These are phyloP conservation scores for Aphanoascus verrucosus DNA, from an alignment of 2,329 filamentous ascomycete genomes.

Conservation along the genomic window DNA sequence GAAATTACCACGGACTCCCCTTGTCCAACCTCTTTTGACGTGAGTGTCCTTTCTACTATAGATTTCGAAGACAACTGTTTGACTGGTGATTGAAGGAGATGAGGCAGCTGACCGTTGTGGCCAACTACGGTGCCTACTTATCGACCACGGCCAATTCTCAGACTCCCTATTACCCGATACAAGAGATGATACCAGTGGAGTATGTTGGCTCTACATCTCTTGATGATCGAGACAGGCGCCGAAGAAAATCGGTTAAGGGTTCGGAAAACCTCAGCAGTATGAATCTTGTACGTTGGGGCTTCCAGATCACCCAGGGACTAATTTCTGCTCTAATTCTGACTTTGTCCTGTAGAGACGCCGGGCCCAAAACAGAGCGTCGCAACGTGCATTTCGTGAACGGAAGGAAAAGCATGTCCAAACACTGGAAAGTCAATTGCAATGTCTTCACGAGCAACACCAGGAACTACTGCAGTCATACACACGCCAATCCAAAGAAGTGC, in stretches of 20 bases:
- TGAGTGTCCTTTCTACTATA: neutral
- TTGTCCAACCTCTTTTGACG: neutral
- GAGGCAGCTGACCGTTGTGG: slow-evolving; percentile 12
- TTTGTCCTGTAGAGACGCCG: slow-evolving; percentile 62
- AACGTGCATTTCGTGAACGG: slow-evolving; percentile 76
- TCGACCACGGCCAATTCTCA: slow-evolving; percentile 12
- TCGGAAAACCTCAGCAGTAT: slow-evolving; percentile 21
- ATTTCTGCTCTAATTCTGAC: slow-evolving; percentile 3
- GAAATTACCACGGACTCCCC: neutral
- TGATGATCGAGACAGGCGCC: slow-evolving; percentile 19
- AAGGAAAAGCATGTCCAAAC: slow-evolving; percentile 82
- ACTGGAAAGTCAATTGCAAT: slow-evolving; percentile 65
- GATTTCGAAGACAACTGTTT: slow-evolving; percentile 14
- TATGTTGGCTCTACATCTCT: slow-evolving; percentile 20
- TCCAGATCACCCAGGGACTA: neutral
- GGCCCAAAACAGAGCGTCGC: slow-evolving; percentile 77
- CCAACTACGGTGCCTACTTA: slow-evolving; percentile 8
- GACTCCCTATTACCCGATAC: slow-evolving; percentile 15
- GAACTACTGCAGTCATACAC: slow-evolving; percentile 25
- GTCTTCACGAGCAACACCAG: slow-evolving; percentile 38
- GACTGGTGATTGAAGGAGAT: slow-evolving; percentile 16
- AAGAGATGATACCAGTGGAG: slow-evolving; percentile 17
- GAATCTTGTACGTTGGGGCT: slow-evolving; percentile 20
- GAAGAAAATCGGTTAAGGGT: slow-evolving; percentile 19
- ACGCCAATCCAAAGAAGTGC: slow-evolving; percentile 24